Evolutionary conservation across 768 basidiomycete genomes (phyloP).

Genomic region (Cystoderma amianthinum): DNA sequence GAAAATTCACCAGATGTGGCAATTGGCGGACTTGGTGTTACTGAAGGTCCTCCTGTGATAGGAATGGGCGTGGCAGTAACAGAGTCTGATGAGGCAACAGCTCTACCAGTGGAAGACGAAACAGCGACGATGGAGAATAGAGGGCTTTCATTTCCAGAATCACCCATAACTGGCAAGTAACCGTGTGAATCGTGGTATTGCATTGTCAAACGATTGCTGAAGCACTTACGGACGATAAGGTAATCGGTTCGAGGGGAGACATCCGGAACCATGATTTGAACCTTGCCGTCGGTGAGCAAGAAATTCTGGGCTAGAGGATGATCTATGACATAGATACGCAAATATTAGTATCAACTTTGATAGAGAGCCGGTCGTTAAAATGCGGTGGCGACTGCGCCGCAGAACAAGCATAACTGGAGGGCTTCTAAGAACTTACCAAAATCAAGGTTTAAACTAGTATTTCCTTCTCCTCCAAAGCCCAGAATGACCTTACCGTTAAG

Average conservation of each 20-base stretch:
- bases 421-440: constrained; percentile 34
- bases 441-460: constrained; percentile 46
- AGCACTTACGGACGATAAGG: constrained; percentile 55
- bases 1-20: constrained; percentile 2
- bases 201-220: too few relatives aligned
- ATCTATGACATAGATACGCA: constrained; percentile 24
- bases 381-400: too few relatives aligned
- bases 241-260: constrained; percentile 41
- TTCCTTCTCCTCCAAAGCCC: constrained; percentile 39
- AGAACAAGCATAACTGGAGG: not conserved
- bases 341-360: constrained; percentile 5
- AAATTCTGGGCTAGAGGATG: constrained; percentile 52
- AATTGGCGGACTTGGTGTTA: constrained; percentile 6
- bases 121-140: constrained; percentile 47
- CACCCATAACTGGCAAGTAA: constrained; percentile 46
- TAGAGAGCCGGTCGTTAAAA: constrained; percentile 1
- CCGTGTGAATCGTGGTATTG: not conserved
- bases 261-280: constrained; percentile 44
- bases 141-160: constrained; percentile 58
- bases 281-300: constrained; percentile 41
- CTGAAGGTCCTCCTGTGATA: constrained; percentile 20
- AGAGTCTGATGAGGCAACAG: constrained; percentile 12
- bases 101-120: constrained; percentile 10
- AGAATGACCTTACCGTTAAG: constrained; percentile 42
- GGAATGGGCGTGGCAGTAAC: constrained; percentile 21